These are phyloP conservation scores for Skeletonema menzelii DNA, from an alignment of 108 stramenopile genomes.

Conservation along the genomic window DNA sequence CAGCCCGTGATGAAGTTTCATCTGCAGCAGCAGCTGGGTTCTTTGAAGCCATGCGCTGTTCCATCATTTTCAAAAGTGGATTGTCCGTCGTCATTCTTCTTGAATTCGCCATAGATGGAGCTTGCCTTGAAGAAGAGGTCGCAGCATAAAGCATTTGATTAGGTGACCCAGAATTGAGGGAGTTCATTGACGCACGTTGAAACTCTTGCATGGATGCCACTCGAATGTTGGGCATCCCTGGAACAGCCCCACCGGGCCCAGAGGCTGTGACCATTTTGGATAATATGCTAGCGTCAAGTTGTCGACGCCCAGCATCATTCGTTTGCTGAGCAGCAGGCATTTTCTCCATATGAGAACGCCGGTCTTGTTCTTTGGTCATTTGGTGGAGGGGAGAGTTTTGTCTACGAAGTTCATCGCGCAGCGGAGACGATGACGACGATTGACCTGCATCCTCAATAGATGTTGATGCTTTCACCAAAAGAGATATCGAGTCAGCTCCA, in stretches of 20 bases:
- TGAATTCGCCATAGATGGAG: not conserved
- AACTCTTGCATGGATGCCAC: conserved; percentile 37
- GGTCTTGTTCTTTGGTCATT: not conserved
- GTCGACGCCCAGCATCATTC: not conserved
- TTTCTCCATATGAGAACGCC: not conserved
- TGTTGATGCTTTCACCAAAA: not conserved
- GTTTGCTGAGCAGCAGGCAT: not conserved
- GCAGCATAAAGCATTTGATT: conserved; percentile 4
- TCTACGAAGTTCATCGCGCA: not conserved
- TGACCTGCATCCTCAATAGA: not conserved
- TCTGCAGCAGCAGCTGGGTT: not conserved
- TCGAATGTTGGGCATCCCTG: conserved; percentile 7
- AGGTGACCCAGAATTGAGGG: conserved; percentile 6
- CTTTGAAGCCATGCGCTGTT: conserved; percentile 39
- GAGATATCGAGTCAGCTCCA: not conserved
- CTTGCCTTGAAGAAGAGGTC: not conserved
- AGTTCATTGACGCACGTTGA: conserved; percentile 23
- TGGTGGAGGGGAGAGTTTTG: not conserved
- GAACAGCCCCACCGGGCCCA: conserved; percentile 4
- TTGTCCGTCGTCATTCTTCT: not conserved
- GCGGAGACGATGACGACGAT: not conserved
- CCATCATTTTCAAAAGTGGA: conserved; percentile 41
- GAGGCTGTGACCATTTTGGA: conserved; percentile 35
- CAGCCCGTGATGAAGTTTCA: not conserved
- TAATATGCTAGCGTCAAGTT: conserved; percentile 24